These are phyloP conservation scores for Talaromyces adpressus DNA, from an alignment of 495 filamentous ascomycete genomes.

Conservation along the genomic window DNA sequence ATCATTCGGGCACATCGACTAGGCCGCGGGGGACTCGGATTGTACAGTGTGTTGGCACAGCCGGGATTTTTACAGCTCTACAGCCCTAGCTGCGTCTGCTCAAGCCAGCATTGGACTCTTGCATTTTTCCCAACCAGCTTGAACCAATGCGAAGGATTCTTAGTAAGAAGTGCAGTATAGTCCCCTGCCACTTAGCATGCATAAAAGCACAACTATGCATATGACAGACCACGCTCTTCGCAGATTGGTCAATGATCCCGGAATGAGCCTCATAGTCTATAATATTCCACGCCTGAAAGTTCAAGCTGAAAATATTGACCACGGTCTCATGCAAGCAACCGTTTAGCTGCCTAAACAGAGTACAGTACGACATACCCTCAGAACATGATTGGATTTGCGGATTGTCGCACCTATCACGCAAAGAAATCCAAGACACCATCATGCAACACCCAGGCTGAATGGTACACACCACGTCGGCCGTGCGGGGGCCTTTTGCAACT, in stretches of 20 bases:
- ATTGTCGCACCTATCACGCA: not conserved
- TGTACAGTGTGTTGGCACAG: not conserved
- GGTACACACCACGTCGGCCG: not conserved
- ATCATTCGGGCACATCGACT: not conserved
- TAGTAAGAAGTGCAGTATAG: not conserved
- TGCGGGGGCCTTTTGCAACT: not conserved
- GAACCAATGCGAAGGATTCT: not conserved
- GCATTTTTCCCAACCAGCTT: not conserved
- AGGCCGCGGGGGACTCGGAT: not conserved
- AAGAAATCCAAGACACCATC: not conserved
- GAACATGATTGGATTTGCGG: not conserved
- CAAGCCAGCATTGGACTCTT: not conserved
- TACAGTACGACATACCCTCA: not conserved
- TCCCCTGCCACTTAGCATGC: not conserved
- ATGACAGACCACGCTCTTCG: not conserved
- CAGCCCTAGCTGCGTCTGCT: not conserved
- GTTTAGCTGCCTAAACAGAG: not conserved
- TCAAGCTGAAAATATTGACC: not conserved
- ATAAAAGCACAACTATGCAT: not conserved
- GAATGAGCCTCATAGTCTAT: not conserved
- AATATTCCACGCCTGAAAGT: not conserved
- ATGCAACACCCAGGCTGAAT: not conserved
- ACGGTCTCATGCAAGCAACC: not conserved
- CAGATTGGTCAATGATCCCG: not conserved
- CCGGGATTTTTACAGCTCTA: not conserved